Evolutionary conservation across 352 stramenopile genomes (phyloP), one percentile per base, ranked within the genome.

Genomic region (Nothophytophthora sp.): DNA sequence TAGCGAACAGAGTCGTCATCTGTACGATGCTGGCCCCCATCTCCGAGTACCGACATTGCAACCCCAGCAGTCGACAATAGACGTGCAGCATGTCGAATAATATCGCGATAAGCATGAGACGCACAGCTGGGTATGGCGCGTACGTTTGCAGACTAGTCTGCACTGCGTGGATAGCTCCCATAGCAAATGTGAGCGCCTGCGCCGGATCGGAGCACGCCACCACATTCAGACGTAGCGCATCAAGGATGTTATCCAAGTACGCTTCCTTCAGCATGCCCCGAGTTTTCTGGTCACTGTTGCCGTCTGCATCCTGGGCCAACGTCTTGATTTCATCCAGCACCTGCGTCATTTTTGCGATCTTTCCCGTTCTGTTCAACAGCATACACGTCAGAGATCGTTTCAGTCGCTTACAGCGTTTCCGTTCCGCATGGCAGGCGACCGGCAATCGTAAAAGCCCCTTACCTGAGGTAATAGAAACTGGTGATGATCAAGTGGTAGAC

Each of bases 81-180:
- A 74, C 38, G 40, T 83, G 60, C 1, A 90, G 63, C 76, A 86
- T 81, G 49, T 92, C 81, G 36, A 92, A 85, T 22, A 92, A 55
- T 7, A 67, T 70, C 9, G 61, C 73, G 22, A 84, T 60, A 32
- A 90, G 60, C 52, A 92, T 66, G 2, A 74, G 23, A 22, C 77
- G 57, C 9, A 86, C 52, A 18, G 66, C 63, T 2, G 62, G 56
- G 35, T 70, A 59, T 6, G 55, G n/a, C 5, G 55, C 32, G 32
- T 77, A 79, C 25, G 48, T 60, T 23, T 75, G 60, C 10, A 90
- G 28, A 20, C 76, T 86, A 41, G 46, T 47, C 63, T 92, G 81
- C 15, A 77, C 60, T 12, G 50, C 50, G 36, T 82, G 67, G 6
- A 88, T 86, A 4, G 64, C 69, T 9, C 60, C 72, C 54, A 73